Base-by-base conservation (phyloP, 768 basidiomycete genomes). In the Hericium coralloides region DNA sequence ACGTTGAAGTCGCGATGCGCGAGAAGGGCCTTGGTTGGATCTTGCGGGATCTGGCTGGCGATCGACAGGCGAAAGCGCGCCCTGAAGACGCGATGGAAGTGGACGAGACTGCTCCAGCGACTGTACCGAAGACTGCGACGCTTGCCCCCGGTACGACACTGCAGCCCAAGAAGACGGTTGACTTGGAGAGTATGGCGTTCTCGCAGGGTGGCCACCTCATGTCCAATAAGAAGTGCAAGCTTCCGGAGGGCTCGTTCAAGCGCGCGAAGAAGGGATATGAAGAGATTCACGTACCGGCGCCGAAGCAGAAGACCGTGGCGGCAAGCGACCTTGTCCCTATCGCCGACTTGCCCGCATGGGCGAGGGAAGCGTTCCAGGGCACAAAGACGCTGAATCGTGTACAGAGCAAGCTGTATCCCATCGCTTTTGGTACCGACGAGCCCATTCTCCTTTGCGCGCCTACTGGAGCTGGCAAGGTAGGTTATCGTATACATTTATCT, bases 1-100 rank as follows among this genome's bases (percentile, higher is more conserved):
- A 98, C 66, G 82, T 97, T 39, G 95, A 98, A 71, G 95, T 98
- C 3, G 92, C 92, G 0, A 99, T 99, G 97, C 79, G 95, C 48
- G 95, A 98, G 75, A 95, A 92, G 72, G 93, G 92, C 14, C 81
- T 95, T 10, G 95, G 92, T 0, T 98, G 94, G 94, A 98, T 99
- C 68, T 68, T 95, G 53, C 82, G 90, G 55, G 92, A 93, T 59
- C 77, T 98, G 3, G 79, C 84, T 4, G 93, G 95, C 2, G 93
- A 92, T 64, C 76, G 91, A 4, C 83, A 85, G 60, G 73, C 79
- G 3, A 84, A 83, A 66, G 68, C 72, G 20, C 70, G 66, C 57
- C 68, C 67, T 4, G 69, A 67, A 49, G 85, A 88, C 49, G 83
- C 83, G 1, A 93, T 93, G 84, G 89, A 92, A 54, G 83, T 92